phyloP scores from a whole-genome alignment of 768 basidiomycete genomes.

The Xerocomellus chrysenteron region DNA sequence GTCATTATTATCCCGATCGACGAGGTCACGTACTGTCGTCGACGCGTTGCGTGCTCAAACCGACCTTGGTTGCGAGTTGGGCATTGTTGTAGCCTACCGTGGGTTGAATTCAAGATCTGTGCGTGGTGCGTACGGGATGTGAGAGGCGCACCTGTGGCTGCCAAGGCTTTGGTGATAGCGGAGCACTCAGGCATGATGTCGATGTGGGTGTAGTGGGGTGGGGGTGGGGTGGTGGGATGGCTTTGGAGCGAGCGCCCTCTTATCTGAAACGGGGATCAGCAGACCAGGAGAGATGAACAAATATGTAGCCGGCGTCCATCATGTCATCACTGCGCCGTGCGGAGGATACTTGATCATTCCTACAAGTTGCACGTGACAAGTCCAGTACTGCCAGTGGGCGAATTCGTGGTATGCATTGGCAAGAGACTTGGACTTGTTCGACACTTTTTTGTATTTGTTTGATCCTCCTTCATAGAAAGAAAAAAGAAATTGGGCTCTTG shows the following conservation, averaged over 20 bases:
- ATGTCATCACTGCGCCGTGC: too few species aligned
- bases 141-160: conserved; percentile 41
- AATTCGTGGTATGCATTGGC: too few species aligned
- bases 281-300: conserved; percentile 10
- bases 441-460: too few species aligned
- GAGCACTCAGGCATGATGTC: conserved; percentile 50
- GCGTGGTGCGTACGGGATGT: neutral
- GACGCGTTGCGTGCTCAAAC: conserved; percentile 46
- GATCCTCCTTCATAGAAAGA: too few species aligned
- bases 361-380: too few species aligned
- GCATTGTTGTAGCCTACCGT: conserved; percentile 3
- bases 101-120: neutral
- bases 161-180: conserved; percentile 55
- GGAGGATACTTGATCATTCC: too few species aligned
- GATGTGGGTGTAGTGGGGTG: conserved; percentile 36
- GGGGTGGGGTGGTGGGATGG: neutral
- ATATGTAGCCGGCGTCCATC: neutral
- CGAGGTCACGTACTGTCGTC: conserved; percentile 45
- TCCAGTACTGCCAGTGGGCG: too few species aligned
- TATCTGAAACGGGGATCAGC: conserved; percentile 14
- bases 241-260: conserved; percentile 2
- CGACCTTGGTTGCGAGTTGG: conserved; percentile 47
- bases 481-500: too few species aligned
- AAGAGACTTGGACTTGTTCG: too few species aligned
- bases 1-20: neutral